A percentile compares a stretch with the other conserved stretches of the same genome.
Conservation (phyloP, 2,329 filamentous ascomycete genomes). For the Onygena corvina region DNA sequence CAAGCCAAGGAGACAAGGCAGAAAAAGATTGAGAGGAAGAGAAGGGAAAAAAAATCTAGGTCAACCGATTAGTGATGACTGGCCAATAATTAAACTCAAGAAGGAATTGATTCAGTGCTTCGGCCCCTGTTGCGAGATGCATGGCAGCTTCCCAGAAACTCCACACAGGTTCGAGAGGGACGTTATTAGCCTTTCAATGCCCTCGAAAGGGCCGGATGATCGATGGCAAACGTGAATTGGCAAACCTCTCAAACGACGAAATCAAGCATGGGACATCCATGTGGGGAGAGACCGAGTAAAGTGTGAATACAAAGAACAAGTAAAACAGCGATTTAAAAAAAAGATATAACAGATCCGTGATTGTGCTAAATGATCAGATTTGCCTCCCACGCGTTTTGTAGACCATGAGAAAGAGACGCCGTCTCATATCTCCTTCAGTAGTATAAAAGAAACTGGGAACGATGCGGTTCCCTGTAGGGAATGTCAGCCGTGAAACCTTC, state of each 20-base stretch:
- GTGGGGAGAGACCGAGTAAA: not conserved
- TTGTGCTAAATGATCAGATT: slow-evolving; percentile 5
- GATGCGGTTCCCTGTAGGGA: not conserved
- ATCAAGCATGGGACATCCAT: not conserved
- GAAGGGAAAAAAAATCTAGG: not conserved
- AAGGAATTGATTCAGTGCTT: not conserved
- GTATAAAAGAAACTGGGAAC: slow-evolving; percentile 5
- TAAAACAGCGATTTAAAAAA: slow-evolving; percentile 8
- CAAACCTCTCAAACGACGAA: not conserved
- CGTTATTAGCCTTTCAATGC: no score
- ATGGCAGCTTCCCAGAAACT: not conserved
- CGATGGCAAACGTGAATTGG: not conserved
- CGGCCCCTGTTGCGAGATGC: not conserved
- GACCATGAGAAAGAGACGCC: slow-evolving; percentile 8
- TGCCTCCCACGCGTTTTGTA: slow-evolving; percentile 6
- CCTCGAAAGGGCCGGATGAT: not conserved
- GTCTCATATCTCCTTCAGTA: slow-evolving; percentile 6
- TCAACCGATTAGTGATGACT: not conserved
- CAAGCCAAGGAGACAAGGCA: not conserved
- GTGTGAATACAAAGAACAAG: not conserved
- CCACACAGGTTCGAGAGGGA: not conserved
- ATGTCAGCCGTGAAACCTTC: slow-evolving; percentile 3
- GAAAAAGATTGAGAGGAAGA: not conserved
- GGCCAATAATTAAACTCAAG: not conserved
- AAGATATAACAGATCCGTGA: not conserved